Evolutionary conservation across 805 yeast species (phyloP).

Genomic region (Candida broadrunensis): DNA sequence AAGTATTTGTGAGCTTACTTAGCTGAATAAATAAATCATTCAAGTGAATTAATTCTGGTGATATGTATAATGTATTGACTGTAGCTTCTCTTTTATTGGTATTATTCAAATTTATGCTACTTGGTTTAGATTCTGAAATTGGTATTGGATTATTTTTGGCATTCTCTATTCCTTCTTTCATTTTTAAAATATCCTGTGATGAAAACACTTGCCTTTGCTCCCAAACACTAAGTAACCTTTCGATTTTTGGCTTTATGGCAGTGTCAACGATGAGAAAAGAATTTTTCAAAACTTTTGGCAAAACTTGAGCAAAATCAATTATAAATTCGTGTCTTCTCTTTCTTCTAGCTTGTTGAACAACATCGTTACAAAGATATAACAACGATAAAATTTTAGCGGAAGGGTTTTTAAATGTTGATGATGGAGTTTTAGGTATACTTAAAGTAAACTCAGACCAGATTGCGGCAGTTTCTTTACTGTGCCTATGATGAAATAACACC

Average conservation of each 20-base stretch:
- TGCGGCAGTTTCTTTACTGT: constrained; percentile 30
- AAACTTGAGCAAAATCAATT: constrained; percentile 49
- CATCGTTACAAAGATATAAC: constrained; percentile 75
- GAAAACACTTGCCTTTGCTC: constrained; percentile 48
- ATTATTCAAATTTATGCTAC: background rate
- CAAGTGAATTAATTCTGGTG: constrained; percentile 29
- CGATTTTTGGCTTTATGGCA: constrained; percentile 44
- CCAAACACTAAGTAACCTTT: constrained; percentile 57
- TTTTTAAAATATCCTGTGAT: constrained; percentile 20
- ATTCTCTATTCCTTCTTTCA: constrained; percentile 21
- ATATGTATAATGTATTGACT: constrained; percentile 6
- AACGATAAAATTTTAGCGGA: constrained; percentile 49
- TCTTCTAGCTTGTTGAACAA: constrained; percentile 73
- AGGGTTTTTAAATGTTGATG: background rate
- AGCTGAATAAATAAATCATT: constrained; percentile 28
- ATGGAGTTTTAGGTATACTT: constrained; percentile 5
- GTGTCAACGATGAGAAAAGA: constrained; percentile 29
- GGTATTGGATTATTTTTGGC: constrained; percentile 12
- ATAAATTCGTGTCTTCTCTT: constrained; percentile 58
- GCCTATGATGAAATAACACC: constrained; percentile 45
- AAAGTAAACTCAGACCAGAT: constrained; percentile 33
- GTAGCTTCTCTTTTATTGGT: background rate
- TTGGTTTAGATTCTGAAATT: background rate
- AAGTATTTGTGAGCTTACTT: constrained; percentile 21
- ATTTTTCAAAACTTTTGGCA: constrained; percentile 39